These are phyloP conservation scores for Earliella scabrosa DNA, from an alignment of 1,284 basidiomycete species.

Conservation along the genomic window DNA sequence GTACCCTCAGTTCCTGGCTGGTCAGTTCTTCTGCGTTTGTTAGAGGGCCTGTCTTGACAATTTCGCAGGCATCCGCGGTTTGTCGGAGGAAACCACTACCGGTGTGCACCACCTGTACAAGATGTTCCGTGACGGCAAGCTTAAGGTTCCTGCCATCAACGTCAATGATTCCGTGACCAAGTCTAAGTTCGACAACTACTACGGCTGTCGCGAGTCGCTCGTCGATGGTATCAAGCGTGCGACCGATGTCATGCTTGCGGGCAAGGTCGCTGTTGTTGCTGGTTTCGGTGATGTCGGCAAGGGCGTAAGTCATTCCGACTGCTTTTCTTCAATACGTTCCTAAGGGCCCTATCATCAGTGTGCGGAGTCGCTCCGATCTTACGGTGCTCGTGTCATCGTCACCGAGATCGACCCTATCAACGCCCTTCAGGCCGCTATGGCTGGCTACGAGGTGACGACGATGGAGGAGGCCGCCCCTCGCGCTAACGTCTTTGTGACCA, in stretches of 20 bases:
- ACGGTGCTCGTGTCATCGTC: constrained; percentile 95
- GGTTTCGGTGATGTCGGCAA: constrained; percentile 99
- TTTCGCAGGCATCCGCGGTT: constrained; percentile 77
- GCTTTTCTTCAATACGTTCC: too few species aligned
- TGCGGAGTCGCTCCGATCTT: constrained; percentile 95
- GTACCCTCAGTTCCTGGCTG: constrained; percentile 86
- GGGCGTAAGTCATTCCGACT: constrained; percentile 71
- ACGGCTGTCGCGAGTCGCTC: constrained; percentile 98
- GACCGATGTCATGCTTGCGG: constrained; percentile 99
- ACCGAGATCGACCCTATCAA: constrained; percentile 99
- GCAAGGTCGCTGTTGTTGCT: constrained; percentile 98
- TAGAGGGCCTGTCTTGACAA: background rate
- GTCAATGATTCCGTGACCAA: constrained; percentile 99
- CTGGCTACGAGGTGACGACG: constrained; percentile 97
- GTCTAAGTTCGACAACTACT: constrained; percentile 98
- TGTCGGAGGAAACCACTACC: constrained; percentile 99
- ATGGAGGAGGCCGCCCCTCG: constrained; percentile 97
- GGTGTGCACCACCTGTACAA: constrained; percentile 99
- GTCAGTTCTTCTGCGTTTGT: constrained; percentile 41
- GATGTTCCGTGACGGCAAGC: constrained; percentile 92
- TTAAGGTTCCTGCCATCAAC: constrained; percentile 99
- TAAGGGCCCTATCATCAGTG: constrained; percentile 73
- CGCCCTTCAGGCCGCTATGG: constrained; percentile 99
- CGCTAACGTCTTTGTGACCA: constrained; percentile 96
- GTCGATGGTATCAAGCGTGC: constrained; percentile 99